Conservation (phyloP, 2,329 filamentous ascomycete species). For the Ophiosphaerella herpotricha region DNA sequence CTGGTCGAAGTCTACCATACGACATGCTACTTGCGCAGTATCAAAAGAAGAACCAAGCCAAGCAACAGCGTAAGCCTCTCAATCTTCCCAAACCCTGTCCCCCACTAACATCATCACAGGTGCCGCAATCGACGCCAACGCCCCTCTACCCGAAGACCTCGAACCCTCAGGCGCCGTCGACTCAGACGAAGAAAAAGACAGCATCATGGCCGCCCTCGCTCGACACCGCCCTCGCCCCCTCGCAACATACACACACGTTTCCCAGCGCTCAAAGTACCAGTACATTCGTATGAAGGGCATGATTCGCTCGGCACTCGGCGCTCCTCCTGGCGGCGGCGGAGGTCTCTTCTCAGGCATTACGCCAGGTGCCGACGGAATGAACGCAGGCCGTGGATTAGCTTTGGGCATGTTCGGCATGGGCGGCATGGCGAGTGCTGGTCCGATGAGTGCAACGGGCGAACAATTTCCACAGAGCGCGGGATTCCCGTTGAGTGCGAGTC, state of each 20-base stretch:
- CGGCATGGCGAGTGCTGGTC: slow-evolving; percentile 24
- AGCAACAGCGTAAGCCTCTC: slow-evolving; percentile 80
- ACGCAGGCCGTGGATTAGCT: slow-evolving; percentile 26
- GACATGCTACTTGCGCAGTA: slow-evolving; percentile 77
- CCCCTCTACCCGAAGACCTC: slow-evolving; percentile 82
- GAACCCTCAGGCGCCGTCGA: slow-evolving; percentile 76
- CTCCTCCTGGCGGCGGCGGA: slow-evolving; percentile 38
- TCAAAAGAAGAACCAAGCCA: slow-evolving; percentile 96
- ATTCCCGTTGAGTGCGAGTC: slow-evolving; percentile 36
- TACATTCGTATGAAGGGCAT: slow-evolving; percentile 67
- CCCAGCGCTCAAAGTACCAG: slow-evolving; percentile 61
- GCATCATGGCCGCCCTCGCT: slow-evolving; percentile 78
- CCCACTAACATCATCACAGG: slow-evolving; percentile 57
- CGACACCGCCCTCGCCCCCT: slow-evolving; percentile 80
- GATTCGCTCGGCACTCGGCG: slow-evolving; percentile 62
- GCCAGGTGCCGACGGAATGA: slow-evolving; percentile 27
- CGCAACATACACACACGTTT: slow-evolving; percentile 63
- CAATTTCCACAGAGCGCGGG: slow-evolving; percentile 37
- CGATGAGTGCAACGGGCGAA: slow-evolving; percentile 33
- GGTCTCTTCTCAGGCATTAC: slow-evolving; percentile 30
- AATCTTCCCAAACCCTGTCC: not conserved
- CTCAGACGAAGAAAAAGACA: slow-evolving; percentile 89
- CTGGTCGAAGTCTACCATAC: slow-evolving; percentile 84
- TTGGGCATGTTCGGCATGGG: slow-evolving; percentile 32
- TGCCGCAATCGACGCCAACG: slow-evolving; percentile 92